These are phyloP conservation scores for Diaporthe batatas DNA, from an alignment of 2,329 filamentous ascomycete genomes.

Conservation along the genomic window DNA sequence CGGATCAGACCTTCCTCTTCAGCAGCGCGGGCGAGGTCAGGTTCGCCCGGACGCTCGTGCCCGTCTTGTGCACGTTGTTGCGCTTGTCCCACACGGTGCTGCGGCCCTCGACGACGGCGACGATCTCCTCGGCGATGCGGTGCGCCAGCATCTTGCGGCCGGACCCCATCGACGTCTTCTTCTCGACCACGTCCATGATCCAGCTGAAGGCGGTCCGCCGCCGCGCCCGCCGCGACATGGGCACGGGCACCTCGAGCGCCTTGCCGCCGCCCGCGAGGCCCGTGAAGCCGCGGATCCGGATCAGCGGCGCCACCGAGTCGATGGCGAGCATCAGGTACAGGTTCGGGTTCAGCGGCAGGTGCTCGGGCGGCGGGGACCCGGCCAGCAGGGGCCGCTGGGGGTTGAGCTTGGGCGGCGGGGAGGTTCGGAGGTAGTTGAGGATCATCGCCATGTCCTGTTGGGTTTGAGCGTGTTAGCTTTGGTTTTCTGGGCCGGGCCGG, in stretches of 20 bases:
- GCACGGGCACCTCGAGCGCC: slow-evolving; percentile 84
- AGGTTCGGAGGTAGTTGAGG: slow-evolving; percentile 86
- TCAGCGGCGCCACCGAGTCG: slow-evolving; percentile 90
- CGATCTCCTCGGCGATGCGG: slow-evolving; percentile 86
- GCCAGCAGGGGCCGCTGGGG: slow-evolving; percentile 79
- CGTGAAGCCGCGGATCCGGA: slow-evolving; percentile 81
- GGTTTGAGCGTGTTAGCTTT: slow-evolving; percentile 39
- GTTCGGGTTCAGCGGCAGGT: slow-evolving; percentile 90
- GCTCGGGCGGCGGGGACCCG: slow-evolving; percentile 79
- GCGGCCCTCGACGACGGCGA: slow-evolving; percentile 88
- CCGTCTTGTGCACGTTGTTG: slow-evolving; percentile 82
- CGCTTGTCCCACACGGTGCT: slow-evolving; percentile 89
- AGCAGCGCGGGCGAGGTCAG: slow-evolving; percentile 56
- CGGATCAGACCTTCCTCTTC: slow-evolving; percentile 50
- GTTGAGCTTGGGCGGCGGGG: slow-evolving; percentile 82
- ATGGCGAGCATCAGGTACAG: slow-evolving; percentile 91
- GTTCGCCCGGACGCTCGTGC: slow-evolving; percentile 83
- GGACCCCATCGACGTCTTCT: slow-evolving; percentile 79
- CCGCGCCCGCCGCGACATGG: slow-evolving; percentile 80
- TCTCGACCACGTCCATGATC: slow-evolving; percentile 88
- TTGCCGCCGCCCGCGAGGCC: slow-evolving; percentile 89
- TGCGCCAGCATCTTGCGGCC: slow-evolving; percentile 80
- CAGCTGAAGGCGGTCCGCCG: slow-evolving; percentile 85
- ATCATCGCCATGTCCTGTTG: slow-evolving; percentile 85
- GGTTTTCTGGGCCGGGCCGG: too few relatives aligned